Base-by-base conservation (phyloP, 768 basidiomycete species). In the Leccinum rimulosum region DNA sequence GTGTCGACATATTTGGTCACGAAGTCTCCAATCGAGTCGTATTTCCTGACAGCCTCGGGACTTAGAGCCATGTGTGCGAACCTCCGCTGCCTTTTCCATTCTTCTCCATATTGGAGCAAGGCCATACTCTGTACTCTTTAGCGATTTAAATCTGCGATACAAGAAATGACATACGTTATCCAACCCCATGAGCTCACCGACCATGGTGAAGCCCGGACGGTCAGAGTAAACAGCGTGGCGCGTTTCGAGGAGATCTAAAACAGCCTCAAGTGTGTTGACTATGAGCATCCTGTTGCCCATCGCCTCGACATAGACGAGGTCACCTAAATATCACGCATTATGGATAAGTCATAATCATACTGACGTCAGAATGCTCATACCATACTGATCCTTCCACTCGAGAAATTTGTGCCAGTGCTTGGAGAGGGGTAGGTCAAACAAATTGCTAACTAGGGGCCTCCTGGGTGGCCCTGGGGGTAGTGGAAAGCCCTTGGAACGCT, bases 101-200 rank as follows among this genome's bases (percentile, higher is more conserved):
- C 66, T 6, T 62, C 56, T 12, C 65, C 63, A 33, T 68, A 69
- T 27, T 64, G 65, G 1, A 66, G 57, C 19, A 73, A 49, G 3
- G 63, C 22, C 59, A 70, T 67, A 40, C 65, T 67, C 71, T 73
- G 35, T n/a, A 17, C 31, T 2, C 3, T 36, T 54, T 9, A 54
- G 33, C 12, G 38, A 45, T 11, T 45, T 19, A 12, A n/a, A 3
- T 19, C 10, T 4, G 11, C 15, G 8, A n/a, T 27, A n/a, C 2
- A 10, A 28, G 43, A 15, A 19, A 49, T 33, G n/a, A 36, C 61
- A 10, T 50, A 61, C 69, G 0, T 62, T 50, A 31, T 55, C 60
- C 59, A 73, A 50, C 4, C 63, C 63, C 67, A 74, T 73, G 67
- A 78, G 68, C 31, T 75, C 74, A 14, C 75, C 73, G 7, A 71